Percentiles rank a stretch among this genome's conserved stretches.
phyloP scores from a whole-genome alignment of 2,329 filamentous ascomycete species.

The Rhynchosporium secalis region DNA sequence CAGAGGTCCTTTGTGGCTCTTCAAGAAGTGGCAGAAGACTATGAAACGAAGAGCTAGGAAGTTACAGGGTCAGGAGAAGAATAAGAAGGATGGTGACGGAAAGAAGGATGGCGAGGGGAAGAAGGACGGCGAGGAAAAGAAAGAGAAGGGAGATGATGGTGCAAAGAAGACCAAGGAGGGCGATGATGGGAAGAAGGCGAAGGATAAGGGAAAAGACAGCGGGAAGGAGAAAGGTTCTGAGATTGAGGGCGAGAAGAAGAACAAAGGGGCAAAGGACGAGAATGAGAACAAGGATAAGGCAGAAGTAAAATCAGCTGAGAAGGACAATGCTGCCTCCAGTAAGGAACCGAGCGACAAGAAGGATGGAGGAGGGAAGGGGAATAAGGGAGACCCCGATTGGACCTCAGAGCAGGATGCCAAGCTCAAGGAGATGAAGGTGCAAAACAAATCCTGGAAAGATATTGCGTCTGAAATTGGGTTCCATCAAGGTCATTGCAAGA shows the following conservation, averaged over 20 bases:
- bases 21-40: conserved; percentile 14
- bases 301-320: conserved; percentile 9
- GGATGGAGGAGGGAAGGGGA: conserved; percentile 9
- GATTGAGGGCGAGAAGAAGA: background rate
- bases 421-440: conserved; percentile 33
- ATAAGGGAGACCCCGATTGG: conserved; percentile 21
- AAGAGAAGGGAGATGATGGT: background rate
- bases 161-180: background rate
- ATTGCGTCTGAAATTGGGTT: conserved; percentile 22
- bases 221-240: conserved; percentile 2
- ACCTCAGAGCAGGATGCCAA: conserved; percentile 33
- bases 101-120: background rate
- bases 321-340: background rate
- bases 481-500: conserved; percentile 3
- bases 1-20: conserved; percentile 13
- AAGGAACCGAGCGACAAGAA: conserved; percentile 7
- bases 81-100: conserved; percentile 2
- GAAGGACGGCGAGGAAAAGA: conserved; percentile 6
- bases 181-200: background rate
- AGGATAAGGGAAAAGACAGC: conserved; percentile 7
- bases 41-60: conserved; percentile 7
- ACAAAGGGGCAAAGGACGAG: conserved; percentile 4
- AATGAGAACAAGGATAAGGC: conserved; percentile 10
- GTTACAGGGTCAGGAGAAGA: background rate
- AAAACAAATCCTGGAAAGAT: conserved; percentile 28